Conservation (phyloP, 768 basidiomycete genomes). For the Suillus occidentalis region DNA sequence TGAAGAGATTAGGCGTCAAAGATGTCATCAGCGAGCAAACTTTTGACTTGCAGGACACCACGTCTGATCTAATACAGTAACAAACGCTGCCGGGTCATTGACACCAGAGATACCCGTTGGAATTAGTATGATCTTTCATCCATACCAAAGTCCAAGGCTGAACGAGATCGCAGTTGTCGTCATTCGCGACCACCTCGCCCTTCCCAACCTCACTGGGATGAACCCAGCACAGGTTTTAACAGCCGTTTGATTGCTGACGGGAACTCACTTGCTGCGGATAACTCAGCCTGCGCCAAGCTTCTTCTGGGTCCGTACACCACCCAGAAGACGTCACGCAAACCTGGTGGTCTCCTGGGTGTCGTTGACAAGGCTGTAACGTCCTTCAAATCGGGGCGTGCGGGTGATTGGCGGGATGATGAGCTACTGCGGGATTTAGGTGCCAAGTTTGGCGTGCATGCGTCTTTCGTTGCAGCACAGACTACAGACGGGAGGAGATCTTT, state of each 20-base stretch:
- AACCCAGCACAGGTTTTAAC: slow-evolving; percentile 54
- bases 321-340: slow-evolving; percentile 48
- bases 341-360: slow-evolving; percentile 57
- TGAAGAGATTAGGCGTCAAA: slow-evolving; percentile 76
- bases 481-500: slow-evolving; percentile 40
- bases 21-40: slow-evolving; percentile 65
- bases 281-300: slow-evolving; percentile 54
- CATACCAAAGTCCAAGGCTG: not conserved
- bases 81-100: slow-evolving; percentile 85
- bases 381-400: slow-evolving; percentile 51
- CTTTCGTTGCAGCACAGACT: slow-evolving; percentile 43
- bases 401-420: slow-evolving; percentile 48
- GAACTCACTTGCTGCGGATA: slow-evolving; percentile 54
- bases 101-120: slow-evolving; percentile 74
- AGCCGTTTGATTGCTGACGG: slow-evolving; percentile 51
- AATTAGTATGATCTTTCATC: slow-evolving; percentile 57
- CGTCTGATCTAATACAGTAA: slow-evolving; percentile 48
- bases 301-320: slow-evolving; percentile 53
- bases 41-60: not conserved
- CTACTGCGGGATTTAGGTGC: slow-evolving; percentile 49
- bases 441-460: slow-evolving; percentile 48
- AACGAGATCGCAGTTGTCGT: slow-evolving; percentile 60
- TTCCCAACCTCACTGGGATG: slow-evolving; percentile 73
- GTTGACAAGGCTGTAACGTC: slow-evolving; percentile 52
- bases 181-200: slow-evolving; percentile 82